A percentile compares a stretch with the other conserved stretches of the same genome.
phyloP scores from a whole-genome alignment of 768 basidiomycete genomes.

The Termitomyces sp. region DNA sequence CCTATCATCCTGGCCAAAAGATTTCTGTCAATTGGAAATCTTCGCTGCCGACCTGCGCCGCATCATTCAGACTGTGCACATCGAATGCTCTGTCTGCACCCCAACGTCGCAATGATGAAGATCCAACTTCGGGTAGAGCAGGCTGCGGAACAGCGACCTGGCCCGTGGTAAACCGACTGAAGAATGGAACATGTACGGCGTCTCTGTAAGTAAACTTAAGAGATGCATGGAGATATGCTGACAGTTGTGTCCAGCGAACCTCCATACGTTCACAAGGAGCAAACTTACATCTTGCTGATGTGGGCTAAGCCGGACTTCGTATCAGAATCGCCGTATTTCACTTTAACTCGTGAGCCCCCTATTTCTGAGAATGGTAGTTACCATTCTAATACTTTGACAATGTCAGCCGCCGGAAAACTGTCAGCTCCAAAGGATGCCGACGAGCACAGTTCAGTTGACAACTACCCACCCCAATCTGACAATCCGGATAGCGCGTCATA shows the following conservation, averaged over 20 bases:
- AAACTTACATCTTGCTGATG: slow-evolving; percentile 12
- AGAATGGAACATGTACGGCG: slow-evolving; percentile 17
- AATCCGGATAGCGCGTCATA: neutral
- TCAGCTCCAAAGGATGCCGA: neutral
- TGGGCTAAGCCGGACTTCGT: slow-evolving; percentile 21
- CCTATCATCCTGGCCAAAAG: slow-evolving; percentile 14
- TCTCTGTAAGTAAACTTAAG: slow-evolving; percentile 19
- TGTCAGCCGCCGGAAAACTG: slow-evolving; percentile 1
- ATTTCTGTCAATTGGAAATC: slow-evolving; percentile 18
- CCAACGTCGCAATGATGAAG: slow-evolving; percentile 1
- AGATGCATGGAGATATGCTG: neutral
- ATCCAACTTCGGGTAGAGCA: neutral
- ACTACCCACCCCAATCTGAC: neutral
- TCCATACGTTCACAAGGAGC: neutral
- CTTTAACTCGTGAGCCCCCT: slow-evolving; percentile 20
- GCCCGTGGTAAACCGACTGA: slow-evolving; percentile 16
- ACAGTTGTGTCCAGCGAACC: slow-evolving; percentile 1
- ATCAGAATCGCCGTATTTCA: slow-evolving; percentile 23
- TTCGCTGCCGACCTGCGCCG: slow-evolving; percentile 5
- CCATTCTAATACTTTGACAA: neutral
- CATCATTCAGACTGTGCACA: slow-evolving; percentile 18
- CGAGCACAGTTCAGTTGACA: neutral
- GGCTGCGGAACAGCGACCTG: slow-evolving; percentile 20
- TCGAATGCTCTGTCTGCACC: neutral
- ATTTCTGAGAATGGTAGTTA: neutral